These are phyloP conservation scores for Wickerhamomyces xylosicus DNA, from an alignment of 805 yeast genomes.

Conservation along the genomic window DNA sequence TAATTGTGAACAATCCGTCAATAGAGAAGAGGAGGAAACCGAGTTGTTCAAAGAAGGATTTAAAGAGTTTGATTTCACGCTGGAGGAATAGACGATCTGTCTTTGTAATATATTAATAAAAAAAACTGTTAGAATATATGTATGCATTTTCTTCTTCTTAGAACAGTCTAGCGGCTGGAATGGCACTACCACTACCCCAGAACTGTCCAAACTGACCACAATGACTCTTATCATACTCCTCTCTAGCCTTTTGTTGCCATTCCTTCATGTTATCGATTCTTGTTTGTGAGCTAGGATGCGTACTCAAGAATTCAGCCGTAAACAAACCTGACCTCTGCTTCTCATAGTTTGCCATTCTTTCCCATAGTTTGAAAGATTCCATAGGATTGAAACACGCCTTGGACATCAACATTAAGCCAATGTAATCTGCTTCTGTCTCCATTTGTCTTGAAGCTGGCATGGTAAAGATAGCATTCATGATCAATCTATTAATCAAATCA, in stretches of 20 bases:
- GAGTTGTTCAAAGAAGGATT: conserved; percentile 49
- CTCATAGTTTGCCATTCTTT: conserved; percentile 57
- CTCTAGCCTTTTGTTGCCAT: conserved; percentile 53
- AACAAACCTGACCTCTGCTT: conserved; percentile 8
- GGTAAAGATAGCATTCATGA: conserved; percentile 45
- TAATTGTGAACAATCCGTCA: conserved; percentile 52
- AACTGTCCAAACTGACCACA: conserved; percentile 9
- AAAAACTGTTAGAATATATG: no score
- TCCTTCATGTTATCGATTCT: conserved; percentile 57
- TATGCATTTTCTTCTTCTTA: no score
- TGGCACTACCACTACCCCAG: conserved; percentile 3
- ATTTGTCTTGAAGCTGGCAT: conserved; percentile 85
- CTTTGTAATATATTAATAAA: no score
- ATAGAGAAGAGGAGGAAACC: conserved; percentile 57
- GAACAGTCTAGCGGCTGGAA: not conserved
- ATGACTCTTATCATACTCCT: conserved; percentile 7
- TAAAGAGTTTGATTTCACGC: conserved; percentile 42
- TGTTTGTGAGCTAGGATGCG: conserved; percentile 80
- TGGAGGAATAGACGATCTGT: no score
- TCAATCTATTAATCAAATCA: conserved; percentile 37
- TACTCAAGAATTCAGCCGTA: conserved; percentile 53
- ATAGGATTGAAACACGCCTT: conserved; percentile 76
- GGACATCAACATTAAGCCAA: conserved; percentile 88
- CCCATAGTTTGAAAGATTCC: conserved; percentile 74
- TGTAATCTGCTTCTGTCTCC: conserved; percentile 95